A percentile compares a stretch with the other conserved stretches of the same genome.
These are phyloP conservation scores for Shiraia bambusicola DNA, from an alignment of 2,329 filamentous ascomycete genomes.

Conservation along the genomic window DNA sequence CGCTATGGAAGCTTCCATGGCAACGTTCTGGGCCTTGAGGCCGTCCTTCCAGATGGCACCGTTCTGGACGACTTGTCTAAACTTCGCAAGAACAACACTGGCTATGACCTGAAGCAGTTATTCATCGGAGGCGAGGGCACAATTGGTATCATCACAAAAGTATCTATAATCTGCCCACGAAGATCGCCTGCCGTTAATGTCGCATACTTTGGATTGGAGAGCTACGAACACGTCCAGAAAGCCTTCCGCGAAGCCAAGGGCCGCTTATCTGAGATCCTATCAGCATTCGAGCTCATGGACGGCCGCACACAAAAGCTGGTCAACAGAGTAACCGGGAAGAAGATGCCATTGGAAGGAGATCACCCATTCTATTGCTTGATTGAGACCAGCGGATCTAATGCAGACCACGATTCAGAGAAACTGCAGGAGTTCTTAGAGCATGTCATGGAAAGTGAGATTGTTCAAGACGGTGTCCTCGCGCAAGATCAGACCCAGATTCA, in stretches of 20 bases:
- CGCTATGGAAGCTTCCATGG: constrained; percentile 95
- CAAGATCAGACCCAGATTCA: constrained; percentile 89
- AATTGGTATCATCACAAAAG: constrained; percentile 86
- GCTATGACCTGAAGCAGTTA: constrained; percentile 94
- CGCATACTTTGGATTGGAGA: constrained; percentile 88
- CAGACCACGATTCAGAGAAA: constrained; percentile 90
- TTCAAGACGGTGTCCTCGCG: constrained; percentile 85
- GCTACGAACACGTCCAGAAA: constrained; percentile 82
- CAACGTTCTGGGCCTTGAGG: constrained; percentile 88
- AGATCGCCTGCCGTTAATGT: constrained; percentile 88
- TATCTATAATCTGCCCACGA: constrained; percentile 87
- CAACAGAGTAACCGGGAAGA: constrained; percentile 69
- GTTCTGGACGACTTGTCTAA: constrained; percentile 85
- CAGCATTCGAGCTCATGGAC: constrained; percentile 98
- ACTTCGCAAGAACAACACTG: constrained; percentile 97
- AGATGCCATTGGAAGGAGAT: constrained; percentile 76
- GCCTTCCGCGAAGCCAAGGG: constrained; percentile 88
- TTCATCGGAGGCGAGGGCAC: constrained; percentile 97
- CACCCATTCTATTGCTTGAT: constrained; percentile 95
- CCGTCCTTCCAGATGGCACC: constrained; percentile 89
- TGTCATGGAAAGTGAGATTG: constrained; percentile 84
- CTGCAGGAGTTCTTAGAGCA: constrained; percentile 86
- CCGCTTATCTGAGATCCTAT: constrained; percentile 91
- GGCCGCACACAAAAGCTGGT: constrained; percentile 68
- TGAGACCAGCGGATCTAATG: constrained; percentile 92